phyloP scores from a whole-genome alignment of 805 yeast genomes.

The Saturnispora hagleri region DNA sequence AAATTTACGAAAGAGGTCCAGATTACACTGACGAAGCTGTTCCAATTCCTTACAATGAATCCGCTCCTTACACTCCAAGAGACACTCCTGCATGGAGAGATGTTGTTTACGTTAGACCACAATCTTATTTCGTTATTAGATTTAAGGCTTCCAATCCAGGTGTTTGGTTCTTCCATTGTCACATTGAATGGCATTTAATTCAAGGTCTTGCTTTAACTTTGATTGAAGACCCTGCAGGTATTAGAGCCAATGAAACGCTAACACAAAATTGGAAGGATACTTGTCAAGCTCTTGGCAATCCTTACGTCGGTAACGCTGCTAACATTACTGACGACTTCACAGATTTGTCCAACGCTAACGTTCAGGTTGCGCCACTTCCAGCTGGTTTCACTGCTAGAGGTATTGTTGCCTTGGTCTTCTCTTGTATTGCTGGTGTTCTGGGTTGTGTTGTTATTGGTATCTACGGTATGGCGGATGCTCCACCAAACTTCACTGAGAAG shows the following conservation, averaged over 20 bases:
- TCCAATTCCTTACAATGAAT: constrained; percentile 50
- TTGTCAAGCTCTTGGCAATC: constrained; percentile 50
- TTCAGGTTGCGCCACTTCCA: constrained; percentile 62
- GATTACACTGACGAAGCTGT: constrained; percentile 45
- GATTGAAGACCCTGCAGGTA: constrained; percentile 72
- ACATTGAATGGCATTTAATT: constrained; percentile 94
- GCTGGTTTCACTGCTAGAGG: constrained; percentile 92
- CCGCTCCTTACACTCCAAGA: constrained; percentile 47
- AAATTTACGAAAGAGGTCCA: constrained; percentile 63
- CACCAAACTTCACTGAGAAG: constrained; percentile 48
- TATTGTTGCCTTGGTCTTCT: constrained; percentile 87
- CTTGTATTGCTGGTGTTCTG: constrained; percentile 73
- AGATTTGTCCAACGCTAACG: constrained; percentile 67
- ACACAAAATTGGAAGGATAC: constrained; percentile 50
- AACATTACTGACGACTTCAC: constrained; percentile 55
- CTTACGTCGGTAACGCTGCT: constrained; percentile 79
- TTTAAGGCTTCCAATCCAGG: constrained; percentile 95
- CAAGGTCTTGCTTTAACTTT: constrained; percentile 83
- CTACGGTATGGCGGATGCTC: constrained; percentile 82
- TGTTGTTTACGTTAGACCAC: constrained; percentile 66
- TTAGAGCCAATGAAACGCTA: constrained; percentile 54
- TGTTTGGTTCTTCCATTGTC: constrained; percentile 98
- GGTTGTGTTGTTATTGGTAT: constrained; percentile 70
- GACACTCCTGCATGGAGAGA: constrained; percentile 81
- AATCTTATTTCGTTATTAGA: constrained; percentile 77